phyloP scores from a whole-genome alignment of 2,329 filamentous ascomycete genomes.

The Zymoseptoria ardabiliae region DNA sequence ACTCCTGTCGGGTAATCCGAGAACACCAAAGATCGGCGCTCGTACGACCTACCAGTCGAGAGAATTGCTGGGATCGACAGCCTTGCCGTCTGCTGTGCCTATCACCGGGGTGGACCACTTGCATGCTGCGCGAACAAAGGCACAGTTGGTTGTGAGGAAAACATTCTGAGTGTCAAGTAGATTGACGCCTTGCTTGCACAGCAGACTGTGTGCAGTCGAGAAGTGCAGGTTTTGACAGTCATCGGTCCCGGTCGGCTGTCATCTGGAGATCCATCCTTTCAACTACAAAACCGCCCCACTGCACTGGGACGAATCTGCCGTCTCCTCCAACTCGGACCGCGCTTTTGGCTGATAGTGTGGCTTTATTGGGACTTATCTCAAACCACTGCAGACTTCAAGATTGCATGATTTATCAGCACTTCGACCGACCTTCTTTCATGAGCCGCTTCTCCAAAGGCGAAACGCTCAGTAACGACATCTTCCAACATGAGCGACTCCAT shows the following conservation, averaged over 20 bases:
- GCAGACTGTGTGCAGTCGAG: background rate
- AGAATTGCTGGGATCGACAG: background rate
- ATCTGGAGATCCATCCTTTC: background rate
- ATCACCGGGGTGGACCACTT: background rate
- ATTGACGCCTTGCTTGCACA: background rate
- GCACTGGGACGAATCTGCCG: background rate
- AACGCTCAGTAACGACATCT: background rate
- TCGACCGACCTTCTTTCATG: background rate
- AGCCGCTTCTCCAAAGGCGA: background rate
- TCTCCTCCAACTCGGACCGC: background rate
- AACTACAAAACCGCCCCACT: background rate
- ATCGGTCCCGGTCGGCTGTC: background rate
- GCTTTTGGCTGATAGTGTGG: background rate
- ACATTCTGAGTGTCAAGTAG: background rate
- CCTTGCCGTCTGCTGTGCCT: background rate
- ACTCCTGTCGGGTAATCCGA: background rate
- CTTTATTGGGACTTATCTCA: background rate
- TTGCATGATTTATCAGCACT: background rate
- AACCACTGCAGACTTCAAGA: background rate
- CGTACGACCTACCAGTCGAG: background rate
- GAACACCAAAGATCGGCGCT: background rate
- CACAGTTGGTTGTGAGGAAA: background rate
- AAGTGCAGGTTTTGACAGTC: background rate
- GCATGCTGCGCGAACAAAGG: background rate
- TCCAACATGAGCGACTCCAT: constrained; percentile 1